These are phyloP conservation scores for Cyberlindnera mrakii DNA, from an alignment of 805 yeast species.

Conservation along the genomic window DNA sequence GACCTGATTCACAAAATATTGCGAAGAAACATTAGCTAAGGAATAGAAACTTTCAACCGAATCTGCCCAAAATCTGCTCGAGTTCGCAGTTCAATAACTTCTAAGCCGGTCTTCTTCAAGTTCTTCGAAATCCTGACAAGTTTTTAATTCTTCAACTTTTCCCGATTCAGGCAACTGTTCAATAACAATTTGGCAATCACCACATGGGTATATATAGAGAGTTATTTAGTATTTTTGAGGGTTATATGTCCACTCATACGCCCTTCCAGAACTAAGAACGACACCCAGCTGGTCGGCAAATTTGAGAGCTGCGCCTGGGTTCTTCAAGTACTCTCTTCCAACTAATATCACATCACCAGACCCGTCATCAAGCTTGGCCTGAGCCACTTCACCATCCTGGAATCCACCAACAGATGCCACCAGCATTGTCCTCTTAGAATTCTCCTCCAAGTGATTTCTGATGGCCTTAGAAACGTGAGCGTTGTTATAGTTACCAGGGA, in stretches of 20 bases:
- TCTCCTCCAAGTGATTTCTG: constrained; percentile 34
- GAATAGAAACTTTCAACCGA: too few species aligned
- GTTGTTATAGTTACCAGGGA: constrained; percentile 39
- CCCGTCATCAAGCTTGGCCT: constrained; percentile 34
- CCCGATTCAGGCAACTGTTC: too few species aligned
- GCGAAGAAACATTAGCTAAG: too few species aligned
- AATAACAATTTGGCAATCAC: too few species aligned
- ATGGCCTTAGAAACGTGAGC: constrained; percentile 20
- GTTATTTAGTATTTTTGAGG: constrained; percentile 10
- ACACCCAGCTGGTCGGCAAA: constrained; percentile 48
- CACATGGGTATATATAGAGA: background rate
- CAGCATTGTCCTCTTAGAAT: constrained; percentile 26
- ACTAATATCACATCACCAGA: constrained; percentile 41
- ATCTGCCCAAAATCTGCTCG: too few species aligned
- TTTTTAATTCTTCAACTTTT: too few species aligned
- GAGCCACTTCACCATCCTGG: constrained; percentile 29
- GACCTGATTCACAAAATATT: too few species aligned
- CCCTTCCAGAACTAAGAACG: constrained; percentile 31
- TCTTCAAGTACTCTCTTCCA: constrained; percentile 40
- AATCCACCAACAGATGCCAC: constrained; percentile 46
- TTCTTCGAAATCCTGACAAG: background rate
- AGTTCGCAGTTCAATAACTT: too few species aligned
- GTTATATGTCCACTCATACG: constrained; percentile 26
- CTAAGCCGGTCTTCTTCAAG: too few species aligned
- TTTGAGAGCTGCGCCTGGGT: constrained; percentile 43